Evolutionary conservation across 345 rosid species (phyloP).

Genomic region (Heritiera fomes): DNA sequence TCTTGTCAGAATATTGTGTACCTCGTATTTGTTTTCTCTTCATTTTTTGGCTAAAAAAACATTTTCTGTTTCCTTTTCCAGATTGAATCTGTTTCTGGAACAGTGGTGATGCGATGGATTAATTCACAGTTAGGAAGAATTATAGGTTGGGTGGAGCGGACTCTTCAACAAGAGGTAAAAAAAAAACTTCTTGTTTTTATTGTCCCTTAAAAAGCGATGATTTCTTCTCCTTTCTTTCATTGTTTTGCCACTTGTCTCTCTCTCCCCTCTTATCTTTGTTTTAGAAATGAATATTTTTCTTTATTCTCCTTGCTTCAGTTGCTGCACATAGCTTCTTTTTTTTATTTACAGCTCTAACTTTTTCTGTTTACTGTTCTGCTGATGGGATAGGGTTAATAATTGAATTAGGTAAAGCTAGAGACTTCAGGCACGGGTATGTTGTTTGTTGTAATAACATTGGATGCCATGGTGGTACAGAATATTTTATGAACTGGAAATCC

Average conservation of each 20-base stretch:
- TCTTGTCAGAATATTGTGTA: neutral
- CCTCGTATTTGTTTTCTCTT: neutral
- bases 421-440: slow-evolving; percentile 1
- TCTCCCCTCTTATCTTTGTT: neutral
- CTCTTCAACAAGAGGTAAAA: slow-evolving; percentile 88
- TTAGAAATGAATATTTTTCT: neutral
- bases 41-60: neutral
- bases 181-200: neutral
- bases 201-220: neutral
- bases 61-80: slow-evolving; percentile 22
- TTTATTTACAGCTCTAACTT: neutral
- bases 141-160: slow-evolving; percentile 92
- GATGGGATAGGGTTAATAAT: neutral
- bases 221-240: slow-evolving; percentile 14
- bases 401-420: neutral
- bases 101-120: slow-evolving; percentile 91
- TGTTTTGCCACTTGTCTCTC: neutral
- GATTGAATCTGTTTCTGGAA: slow-evolving; percentile 93
- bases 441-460: neutral
- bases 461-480: neutral
- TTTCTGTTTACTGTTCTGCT: slow-evolving; percentile 10
- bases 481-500: neutral
- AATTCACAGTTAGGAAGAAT: slow-evolving; percentile 90
- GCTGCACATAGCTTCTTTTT: neutral
- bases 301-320: neutral